A percentile compares a stretch with the other conserved stretches of the same genome.
Evolutionary conservation across 2,329 filamentous ascomycete genomes (phyloP).

Genomic region (Fusarium lyarnte): DNA sequence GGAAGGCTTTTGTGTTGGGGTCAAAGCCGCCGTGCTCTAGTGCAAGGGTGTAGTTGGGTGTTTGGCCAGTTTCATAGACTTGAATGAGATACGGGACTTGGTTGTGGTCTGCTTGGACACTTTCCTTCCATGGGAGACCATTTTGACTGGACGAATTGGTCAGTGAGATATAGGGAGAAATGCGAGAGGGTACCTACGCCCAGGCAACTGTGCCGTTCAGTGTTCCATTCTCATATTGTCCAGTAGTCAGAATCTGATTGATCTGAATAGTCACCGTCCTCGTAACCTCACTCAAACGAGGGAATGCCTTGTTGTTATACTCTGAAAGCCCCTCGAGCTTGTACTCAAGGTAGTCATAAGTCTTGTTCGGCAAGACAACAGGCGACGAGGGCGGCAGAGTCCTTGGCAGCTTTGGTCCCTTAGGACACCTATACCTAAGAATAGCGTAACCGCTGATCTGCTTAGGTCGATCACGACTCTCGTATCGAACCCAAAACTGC

Average conservation of each 20-base stretch:
- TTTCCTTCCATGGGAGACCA: slow-evolving; percentile 25
- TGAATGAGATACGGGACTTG: slow-evolving; percentile 31
- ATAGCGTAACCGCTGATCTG: slow-evolving; percentile 24
- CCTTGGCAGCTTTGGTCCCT: neutral
- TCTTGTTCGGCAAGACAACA: slow-evolving; percentile 48
- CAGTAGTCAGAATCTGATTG: slow-evolving; percentile 51
- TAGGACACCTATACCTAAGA: slow-evolving; percentile 7
- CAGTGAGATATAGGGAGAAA: rapidly evolving
- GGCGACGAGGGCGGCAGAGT: slow-evolving; percentile 11
- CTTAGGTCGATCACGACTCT: slow-evolving; percentile 22
- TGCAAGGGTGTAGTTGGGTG: slow-evolving; percentile 61
- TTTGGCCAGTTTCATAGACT: slow-evolving; percentile 21
- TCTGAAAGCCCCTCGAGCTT: slow-evolving; percentile 31
- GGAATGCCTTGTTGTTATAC: slow-evolving; percentile 40
- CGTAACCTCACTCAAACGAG: slow-evolving; percentile 58
- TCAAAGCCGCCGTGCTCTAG: slow-evolving; percentile 63
- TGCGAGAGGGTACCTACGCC: neutral
- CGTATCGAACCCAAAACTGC: slow-evolving; percentile 26
- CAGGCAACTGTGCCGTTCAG: slow-evolving; percentile 28
- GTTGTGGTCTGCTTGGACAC: slow-evolving; percentile 12
- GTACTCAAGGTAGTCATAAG: slow-evolving; percentile 57
- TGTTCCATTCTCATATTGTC: slow-evolving; percentile 28
- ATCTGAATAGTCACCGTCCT: slow-evolving; percentile 59
- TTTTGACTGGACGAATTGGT: neutral
- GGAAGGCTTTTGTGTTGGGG: slow-evolving; percentile 59